Base-by-base conservation (phyloP, 176 grass and related monocot genomes). In the Coix lacrymajobi region DNA sequence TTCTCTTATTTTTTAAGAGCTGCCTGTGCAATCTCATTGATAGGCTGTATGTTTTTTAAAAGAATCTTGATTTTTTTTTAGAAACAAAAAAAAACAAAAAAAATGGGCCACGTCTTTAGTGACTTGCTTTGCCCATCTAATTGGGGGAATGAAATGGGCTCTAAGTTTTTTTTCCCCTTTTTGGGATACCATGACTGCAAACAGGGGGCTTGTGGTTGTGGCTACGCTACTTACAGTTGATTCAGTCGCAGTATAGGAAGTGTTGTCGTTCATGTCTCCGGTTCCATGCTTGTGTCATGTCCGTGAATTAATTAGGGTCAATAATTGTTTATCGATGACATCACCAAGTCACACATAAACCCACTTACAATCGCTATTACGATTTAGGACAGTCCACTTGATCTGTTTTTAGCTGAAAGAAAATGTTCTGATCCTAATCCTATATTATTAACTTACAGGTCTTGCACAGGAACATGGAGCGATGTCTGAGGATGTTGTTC, bases 401-500 rank as follows among this genome's bases (percentile, higher is more conserved):
- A 16, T 41, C 1, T 31, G 17, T 31, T 60, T 60, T 48, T 17
- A 20, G 6, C 10, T 11, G 32, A 2, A 62, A 34, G 11, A 57
- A 69, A 24, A 22, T 28, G 32, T 11, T 40, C 14, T 75, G 32
- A 60, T 31, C 28, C 20, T n/a, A 72, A 25, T 52, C 2, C 33
- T 33, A 52, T 49, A 4, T 5, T 66, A 19, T 48, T 56, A 33
- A 49, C 37, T 64, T 69, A 25, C 75, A 98, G 96, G 91, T 20
- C 82, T 93, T 71, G 96, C 89, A 68, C 87, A 76, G 80, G 93
- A 98, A 87, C 65, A 56, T 45, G 96, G 96, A 85, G 85, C 91
- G 17, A 87, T 98, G 63, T 93, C 88, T 56, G 96, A 93, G 87
- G 91, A 95, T 76, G 85, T 96, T 66, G 91, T 98, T 68, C 88